Conservation (phyloP, 139 green algal species). For the Picochlorum sp. region DNA sequence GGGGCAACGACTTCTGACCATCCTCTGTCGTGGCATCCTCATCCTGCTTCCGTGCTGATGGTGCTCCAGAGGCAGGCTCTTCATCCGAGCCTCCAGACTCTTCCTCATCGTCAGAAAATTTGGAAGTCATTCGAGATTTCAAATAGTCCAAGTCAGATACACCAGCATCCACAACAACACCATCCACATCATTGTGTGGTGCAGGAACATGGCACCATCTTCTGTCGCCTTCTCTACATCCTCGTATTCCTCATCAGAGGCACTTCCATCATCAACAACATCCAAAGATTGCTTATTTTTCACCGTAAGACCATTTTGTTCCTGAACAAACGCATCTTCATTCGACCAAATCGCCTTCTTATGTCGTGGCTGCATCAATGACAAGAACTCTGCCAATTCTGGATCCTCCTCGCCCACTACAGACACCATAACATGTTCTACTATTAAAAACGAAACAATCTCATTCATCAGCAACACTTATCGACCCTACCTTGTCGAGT, state of each 20-base stretch:
- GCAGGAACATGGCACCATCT: not conserved
- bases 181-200: conserved; percentile 16
- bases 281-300: not conserved
- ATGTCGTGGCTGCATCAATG: conserved; percentile 72
- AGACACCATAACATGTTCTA: not conserved
- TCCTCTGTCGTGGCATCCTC: conserved; percentile 7
- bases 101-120: conserved; percentile 36
- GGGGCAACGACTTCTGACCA: conserved; percentile 2
- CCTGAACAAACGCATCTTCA: conserved; percentile 47
- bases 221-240: conserved; percentile 20
- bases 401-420: conserved; percentile 47
- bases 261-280: conserved; percentile 14
- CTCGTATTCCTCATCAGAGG: conserved; percentile 25
- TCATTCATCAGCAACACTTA: not conserved
- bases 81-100: conserved; percentile 9
- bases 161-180: conserved; percentile 29
- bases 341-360: conserved; percentile 80
- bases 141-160: conserved; percentile 88
- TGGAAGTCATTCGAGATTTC: conserved; percentile 46
- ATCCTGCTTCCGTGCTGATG: conserved; percentile 2
- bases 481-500: not conserved
- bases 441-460: not conserved
- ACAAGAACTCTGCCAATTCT: conserved; percentile 85
- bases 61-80: not conserved
- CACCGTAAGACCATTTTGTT: not conserved